These are phyloP conservation scores for Kwoniella europaea DNA, from an alignment of 768 basidiomycete genomes.

Conservation along the genomic window DNA sequence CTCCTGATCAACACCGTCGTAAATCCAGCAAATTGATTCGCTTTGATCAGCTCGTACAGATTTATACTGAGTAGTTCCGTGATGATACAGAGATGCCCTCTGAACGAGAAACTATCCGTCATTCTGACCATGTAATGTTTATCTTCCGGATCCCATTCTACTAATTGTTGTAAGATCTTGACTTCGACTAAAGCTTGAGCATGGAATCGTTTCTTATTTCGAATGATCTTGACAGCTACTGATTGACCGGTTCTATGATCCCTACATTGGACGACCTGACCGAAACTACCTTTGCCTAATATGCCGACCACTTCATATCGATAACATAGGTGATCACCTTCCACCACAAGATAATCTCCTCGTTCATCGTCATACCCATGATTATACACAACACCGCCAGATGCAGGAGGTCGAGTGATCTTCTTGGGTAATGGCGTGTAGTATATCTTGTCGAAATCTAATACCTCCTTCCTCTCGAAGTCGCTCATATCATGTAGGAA, in stretches of 20 bases:
- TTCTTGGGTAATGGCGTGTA: constrained; percentile 57
- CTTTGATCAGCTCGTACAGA: constrained; percentile 97
- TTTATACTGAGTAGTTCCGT: constrained; percentile 98
- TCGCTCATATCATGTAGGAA: constrained; percentile 74
- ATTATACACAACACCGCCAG: constrained; percentile 66
- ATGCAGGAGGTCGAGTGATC: constrained; percentile 32
- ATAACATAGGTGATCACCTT: constrained; percentile 90
- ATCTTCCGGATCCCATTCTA: constrained; percentile 98
- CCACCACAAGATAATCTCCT: constrained; percentile 90
- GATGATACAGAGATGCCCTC: constrained; percentile 95
- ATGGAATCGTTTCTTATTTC: constrained; percentile 98
- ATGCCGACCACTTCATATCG: constrained; percentile 94
- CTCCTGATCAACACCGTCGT: constrained; percentile 91
- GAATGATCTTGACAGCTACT: constrained; percentile 98
- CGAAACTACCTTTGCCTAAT: constrained; percentile 97
- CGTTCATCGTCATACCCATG: constrained; percentile 97
- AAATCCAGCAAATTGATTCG: constrained; percentile 98
- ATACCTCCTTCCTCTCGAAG: constrained; percentile 87
- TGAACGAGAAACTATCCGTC: constrained; percentile 98
- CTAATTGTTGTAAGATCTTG: constrained; percentile 93
- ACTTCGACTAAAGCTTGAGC: constrained; percentile 99
- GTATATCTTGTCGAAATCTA: constrained; percentile 83
- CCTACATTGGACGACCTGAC: constrained; percentile 92
- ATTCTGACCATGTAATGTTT: constrained; percentile 97
- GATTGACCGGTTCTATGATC: constrained; percentile 93